Evolutionary conservation across 1,139 yeast genomes (phyloP), one percentile per base, ranked within the genome.

Genomic region (Taphrina deformans): DNA sequence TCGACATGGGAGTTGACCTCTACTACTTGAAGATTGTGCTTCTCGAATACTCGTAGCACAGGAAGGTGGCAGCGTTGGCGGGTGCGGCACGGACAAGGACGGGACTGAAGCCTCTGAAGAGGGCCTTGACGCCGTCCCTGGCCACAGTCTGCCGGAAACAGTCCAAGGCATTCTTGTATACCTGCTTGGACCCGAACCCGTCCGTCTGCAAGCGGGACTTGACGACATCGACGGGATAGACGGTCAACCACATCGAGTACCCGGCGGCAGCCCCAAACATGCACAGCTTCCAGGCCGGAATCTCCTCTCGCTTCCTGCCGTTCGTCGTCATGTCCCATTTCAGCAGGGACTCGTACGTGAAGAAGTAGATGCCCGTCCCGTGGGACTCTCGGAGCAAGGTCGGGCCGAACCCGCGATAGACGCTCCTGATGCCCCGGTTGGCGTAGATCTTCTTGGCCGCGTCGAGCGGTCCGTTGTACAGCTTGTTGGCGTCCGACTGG

Each of bases 21-120:
- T 2, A 31, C 35, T 24, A 53, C 27, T 53, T 53, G 46, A 53
- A 53, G 23, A 53, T 53, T 53, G 58, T 53, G 35, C 48, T 38
- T 14, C 58, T n/a, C 4, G 46, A 38, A 64, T 88, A 76, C 77
- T 92, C 98, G 74, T 92, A 92, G 10, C 95, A 90, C 63, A 90
- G 89, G 78, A 92, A 92, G 0, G 98, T 92, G 33, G 96, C 96
- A 62, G 97, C 98, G 73, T 92, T 92, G 18, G 96, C 98, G 2
- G 98, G 98, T 1, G 96, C 96, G 63, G 98, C 97, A 77, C 93
- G 77, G 29, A 86, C 71, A 66, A 87, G 78, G 45, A 91, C 86
- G 0, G 92, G 93, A 1, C 81, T 82, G 50, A 87, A 78, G 1
- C 93, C 92, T 69, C 83, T 79, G 89, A 90, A 87, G 72, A 87